Percentiles rank a stretch among this genome's conserved stretches.
phyloP scores from a whole-genome alignment of 2,329 filamentous ascomycete species.

The Penicillium sp. region DNA sequence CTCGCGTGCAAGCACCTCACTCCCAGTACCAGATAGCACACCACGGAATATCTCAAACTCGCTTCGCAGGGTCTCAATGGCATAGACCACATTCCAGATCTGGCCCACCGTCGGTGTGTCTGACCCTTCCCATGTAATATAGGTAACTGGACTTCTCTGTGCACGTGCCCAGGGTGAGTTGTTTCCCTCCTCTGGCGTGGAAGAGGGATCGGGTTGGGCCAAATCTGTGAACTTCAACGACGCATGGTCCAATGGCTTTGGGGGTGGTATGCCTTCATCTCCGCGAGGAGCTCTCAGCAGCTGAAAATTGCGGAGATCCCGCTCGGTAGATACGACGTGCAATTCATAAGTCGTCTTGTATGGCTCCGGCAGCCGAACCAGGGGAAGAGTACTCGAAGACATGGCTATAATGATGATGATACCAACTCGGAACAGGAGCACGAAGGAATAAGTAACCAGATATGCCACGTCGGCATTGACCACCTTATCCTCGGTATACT shows the following conservation, averaged over 20 bases:
- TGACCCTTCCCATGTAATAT: slow-evolving; percentile 33
- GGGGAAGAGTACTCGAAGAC: background rate
- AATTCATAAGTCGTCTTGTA: slow-evolving; percentile 19
- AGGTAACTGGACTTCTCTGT: slow-evolving; percentile 30
- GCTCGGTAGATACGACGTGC: slow-evolving; percentile 15
- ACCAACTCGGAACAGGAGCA: background rate
- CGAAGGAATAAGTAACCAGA: slow-evolving; percentile 1
- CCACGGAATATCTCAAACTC: slow-evolving; percentile 37
- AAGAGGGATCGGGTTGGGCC: slow-evolving; percentile 16
- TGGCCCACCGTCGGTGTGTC: slow-evolving; percentile 34
- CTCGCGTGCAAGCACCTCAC: slow-evolving; percentile 27
- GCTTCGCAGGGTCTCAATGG: slow-evolving; percentile 33
- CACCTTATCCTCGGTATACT: background rate
- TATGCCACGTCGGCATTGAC: background rate
- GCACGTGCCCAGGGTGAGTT: slow-evolving; percentile 42
- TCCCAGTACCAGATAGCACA: slow-evolving; percentile 29
- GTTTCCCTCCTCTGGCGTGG: slow-evolving; percentile 26
- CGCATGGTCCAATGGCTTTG: slow-evolving; percentile 29
- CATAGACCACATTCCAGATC: slow-evolving; percentile 42
- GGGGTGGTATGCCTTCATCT: slow-evolving; percentile 15
- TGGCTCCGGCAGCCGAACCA: slow-evolving; percentile 19
- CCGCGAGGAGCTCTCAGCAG: slow-evolving; percentile 20
- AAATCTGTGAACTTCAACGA: slow-evolving; percentile 32
- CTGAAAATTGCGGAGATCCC: slow-evolving; percentile 14
- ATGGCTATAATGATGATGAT: background rate